Evolutionary conservation across 1,284 basidiomycete species (phyloP).

Genomic region (Tilletiopsis washingtonensis): DNA sequence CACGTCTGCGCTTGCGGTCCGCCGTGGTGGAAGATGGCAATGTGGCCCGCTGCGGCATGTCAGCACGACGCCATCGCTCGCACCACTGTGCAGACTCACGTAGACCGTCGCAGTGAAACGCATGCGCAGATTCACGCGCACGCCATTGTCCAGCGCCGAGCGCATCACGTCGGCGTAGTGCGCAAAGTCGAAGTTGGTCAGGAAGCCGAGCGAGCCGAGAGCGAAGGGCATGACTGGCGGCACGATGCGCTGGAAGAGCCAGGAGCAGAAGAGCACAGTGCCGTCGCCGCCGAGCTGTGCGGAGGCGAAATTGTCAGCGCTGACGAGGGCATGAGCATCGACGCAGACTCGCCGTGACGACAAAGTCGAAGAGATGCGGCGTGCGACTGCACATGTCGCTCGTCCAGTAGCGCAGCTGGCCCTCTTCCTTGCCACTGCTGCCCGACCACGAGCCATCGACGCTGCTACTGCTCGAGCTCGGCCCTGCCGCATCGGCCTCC

Average conservation of each 20-base stretch:
- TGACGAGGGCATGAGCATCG: background rate
- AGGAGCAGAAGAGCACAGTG: conserved; percentile 96
- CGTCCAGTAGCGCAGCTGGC: conserved; percentile 95
- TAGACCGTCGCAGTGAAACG: conserved; percentile 98
- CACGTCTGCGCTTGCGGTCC: conserved; percentile 28
- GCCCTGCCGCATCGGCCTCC: conserved; percentile 13
- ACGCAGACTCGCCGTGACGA: conserved; percentile 67
- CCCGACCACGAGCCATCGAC: conserved; percentile 5
- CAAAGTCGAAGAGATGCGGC: conserved; percentile 94
- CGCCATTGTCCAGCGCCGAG: conserved; percentile 80
- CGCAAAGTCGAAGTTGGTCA: conserved; percentile 94
- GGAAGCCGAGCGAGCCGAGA: conserved; percentile 94
- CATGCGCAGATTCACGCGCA: conserved; percentile 96
- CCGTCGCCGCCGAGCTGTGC: conserved; percentile 74
- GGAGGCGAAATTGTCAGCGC: background rate
- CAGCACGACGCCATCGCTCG: background rate
- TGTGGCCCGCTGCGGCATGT: conserved; percentile 18
- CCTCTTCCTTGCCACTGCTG: conserved; percentile 50
- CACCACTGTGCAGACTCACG: conserved; percentile 39
- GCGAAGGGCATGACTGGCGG: conserved; percentile 96
- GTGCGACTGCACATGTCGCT: conserved; percentile 86
- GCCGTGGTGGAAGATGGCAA: conserved; percentile 17
- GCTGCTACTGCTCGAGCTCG: conserved; percentile 16
- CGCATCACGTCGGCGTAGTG: conserved; percentile 82
- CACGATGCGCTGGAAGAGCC: conserved; percentile 96